Percentiles rank a stretch among this genome's conserved stretches.
phyloP scores from a whole-genome alignment of 345 rosid species.

The Syzygium oleosum region DNA sequence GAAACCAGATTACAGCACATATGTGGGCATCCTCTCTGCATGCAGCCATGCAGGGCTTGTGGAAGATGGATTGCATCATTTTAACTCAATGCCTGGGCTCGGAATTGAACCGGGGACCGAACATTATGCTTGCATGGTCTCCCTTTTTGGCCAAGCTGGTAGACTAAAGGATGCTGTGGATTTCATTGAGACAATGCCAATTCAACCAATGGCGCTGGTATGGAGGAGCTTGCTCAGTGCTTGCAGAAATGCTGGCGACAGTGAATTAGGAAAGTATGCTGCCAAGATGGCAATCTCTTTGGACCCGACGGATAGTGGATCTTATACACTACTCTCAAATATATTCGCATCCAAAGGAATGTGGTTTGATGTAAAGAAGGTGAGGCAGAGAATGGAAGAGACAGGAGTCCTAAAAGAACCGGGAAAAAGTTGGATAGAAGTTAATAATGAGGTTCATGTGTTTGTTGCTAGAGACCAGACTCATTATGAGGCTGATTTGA shows the following conservation, averaged over 20 bases:
- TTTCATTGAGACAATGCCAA: slow-evolving; percentile 53
- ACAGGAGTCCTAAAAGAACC: slow-evolving; percentile 49
- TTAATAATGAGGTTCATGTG: too few relatives aligned
- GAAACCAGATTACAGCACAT: slow-evolving; percentile 54
- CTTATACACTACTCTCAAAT: slow-evolving; percentile 52
- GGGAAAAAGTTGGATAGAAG: too few relatives aligned
- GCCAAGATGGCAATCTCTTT: slow-evolving; percentile 56
- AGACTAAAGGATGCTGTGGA: slow-evolving; percentile 45
- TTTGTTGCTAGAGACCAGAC: too few relatives aligned
- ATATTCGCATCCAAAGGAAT: slow-evolving; percentile 52
- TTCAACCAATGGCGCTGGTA: slow-evolving; percentile 31
- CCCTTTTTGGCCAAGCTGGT: slow-evolving; percentile 60
- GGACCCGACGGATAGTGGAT: slow-evolving; percentile 62
- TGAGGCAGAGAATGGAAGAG: slow-evolving; percentile 52
- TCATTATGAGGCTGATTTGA: too few relatives aligned
- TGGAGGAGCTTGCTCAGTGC: slow-evolving; percentile 78
- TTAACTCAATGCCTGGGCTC: slow-evolving; percentile 40
- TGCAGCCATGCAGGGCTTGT: slow-evolving; percentile 68
- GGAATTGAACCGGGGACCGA: slow-evolving; percentile 55
- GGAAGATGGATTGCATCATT: slow-evolving; percentile 39
- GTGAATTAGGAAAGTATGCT: slow-evolving; percentile 53
- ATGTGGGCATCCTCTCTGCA: slow-evolving; percentile 62
- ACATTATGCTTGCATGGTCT: slow-evolving; percentile 60
- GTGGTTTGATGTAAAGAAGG: slow-evolving; percentile 55
- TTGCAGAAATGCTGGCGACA: slow-evolving; percentile 29